A percentile compares a stretch with the other conserved stretches of the same genome.
Conservation (phyloP, 139 green algal species). For the Coccomyxa sp. region DNA sequence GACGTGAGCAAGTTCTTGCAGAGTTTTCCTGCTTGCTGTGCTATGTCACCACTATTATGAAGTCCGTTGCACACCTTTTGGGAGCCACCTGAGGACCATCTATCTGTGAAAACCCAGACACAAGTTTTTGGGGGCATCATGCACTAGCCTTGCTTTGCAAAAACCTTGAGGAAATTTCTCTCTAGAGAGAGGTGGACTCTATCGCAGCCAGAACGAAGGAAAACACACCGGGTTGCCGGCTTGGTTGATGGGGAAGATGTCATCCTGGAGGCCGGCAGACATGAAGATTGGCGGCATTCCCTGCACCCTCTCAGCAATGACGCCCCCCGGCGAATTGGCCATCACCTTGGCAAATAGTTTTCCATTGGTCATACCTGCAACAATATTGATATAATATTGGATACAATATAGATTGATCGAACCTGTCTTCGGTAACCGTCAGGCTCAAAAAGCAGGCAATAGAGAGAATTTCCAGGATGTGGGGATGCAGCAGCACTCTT, state of each 20-base stretch:
- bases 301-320: neutral
- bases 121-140: neutral
- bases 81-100: too few species aligned
- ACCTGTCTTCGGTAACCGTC: neutral
- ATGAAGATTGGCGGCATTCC: slow-evolving; percentile 13
- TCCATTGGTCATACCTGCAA: slow-evolving; percentile 21
- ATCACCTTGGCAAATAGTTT: slow-evolving; percentile 41
- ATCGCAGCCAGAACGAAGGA: neutral
- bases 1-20: too few species aligned
- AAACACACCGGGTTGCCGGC: neutral
- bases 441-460: neutral
- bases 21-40: too few species aligned
- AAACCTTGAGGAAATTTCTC: neutral
- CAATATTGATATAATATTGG: too few species aligned
- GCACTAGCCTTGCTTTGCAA: neutral
- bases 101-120: too few species aligned
- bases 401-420: too few species aligned
- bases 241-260: slow-evolving; percentile 15
- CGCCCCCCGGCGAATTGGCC: slow-evolving; percentile 23
- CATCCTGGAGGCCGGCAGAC: slow-evolving; percentile 9
- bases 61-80: too few species aligned
- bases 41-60: too few species aligned
- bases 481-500: neutral
- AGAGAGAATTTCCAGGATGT: neutral
- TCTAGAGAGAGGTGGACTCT: neutral